A percentile compares a stretch with the other conserved stretches of the same genome.
phyloP scores from a whole-genome alignment of 2,329 filamentous ascomycete species.

The Xylaria sp. region DNA sequence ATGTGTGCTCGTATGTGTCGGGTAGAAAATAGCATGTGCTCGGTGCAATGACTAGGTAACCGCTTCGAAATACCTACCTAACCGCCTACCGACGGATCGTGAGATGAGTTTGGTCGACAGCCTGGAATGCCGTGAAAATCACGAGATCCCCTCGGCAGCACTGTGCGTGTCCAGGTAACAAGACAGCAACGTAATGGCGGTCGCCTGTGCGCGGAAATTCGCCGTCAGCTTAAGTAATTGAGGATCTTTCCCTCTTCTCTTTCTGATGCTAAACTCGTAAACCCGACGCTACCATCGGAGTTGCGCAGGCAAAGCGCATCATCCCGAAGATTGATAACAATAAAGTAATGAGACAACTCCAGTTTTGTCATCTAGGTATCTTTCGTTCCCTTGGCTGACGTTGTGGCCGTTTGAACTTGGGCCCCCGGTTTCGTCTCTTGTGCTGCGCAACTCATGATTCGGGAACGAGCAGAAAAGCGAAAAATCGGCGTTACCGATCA shows the following conservation, averaged over 20 bases:
- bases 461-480: not conserved
- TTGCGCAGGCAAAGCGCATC: not conserved
- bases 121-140: no score
- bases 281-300: not conserved
- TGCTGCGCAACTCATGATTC: not conserved
- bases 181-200: not conserved
- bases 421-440: not conserved
- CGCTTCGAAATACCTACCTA: not conserved
- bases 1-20: no score
- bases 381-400: not conserved
- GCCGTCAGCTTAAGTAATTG: not conserved
- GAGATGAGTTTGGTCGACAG: not conserved
- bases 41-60: not conserved
- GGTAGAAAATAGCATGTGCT: no score
- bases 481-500: not conserved
- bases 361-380: not conserved
- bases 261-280: not conserved
- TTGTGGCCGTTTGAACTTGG: not conserved
- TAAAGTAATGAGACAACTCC: not conserved
- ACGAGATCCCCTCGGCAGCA: not conserved
- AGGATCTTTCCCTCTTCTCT: not conserved
- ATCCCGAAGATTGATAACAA: not conserved
- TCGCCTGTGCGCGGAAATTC: not conserved
- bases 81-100: not conserved
- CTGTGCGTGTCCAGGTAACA: not conserved